Conservation (phyloP, 495 filamentous ascomycete genomes). For the Xylaria castorea region DNA sequence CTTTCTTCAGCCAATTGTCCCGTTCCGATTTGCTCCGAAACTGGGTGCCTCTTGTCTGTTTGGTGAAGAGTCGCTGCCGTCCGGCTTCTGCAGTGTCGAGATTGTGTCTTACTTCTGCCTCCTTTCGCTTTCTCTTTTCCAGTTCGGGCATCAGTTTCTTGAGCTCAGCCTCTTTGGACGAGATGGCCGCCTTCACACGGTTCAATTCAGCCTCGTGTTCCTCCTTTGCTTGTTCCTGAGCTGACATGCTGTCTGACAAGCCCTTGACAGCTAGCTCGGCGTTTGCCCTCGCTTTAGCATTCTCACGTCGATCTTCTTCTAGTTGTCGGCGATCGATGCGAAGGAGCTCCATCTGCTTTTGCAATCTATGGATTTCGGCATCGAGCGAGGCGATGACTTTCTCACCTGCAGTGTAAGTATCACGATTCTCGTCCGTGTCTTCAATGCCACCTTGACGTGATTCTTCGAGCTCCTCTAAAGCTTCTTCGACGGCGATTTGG, state of each 20-base stretch:
- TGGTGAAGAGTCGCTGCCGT: slow-evolving; percentile 84
- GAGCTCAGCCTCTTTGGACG: slow-evolving; percentile 77
- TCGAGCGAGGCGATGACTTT: slow-evolving; percentile 80
- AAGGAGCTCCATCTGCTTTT: slow-evolving; percentile 82
- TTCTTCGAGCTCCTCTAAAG: slow-evolving; percentile 84
- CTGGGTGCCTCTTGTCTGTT: slow-evolving; percentile 88
- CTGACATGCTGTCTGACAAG: slow-evolving; percentile 77
- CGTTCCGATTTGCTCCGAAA: slow-evolving; percentile 89
- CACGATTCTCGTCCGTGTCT: slow-evolving; percentile 79
- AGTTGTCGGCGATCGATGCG: slow-evolving; percentile 86
- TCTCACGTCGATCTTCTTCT: slow-evolving; percentile 87
- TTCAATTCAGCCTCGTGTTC: slow-evolving; percentile 77
- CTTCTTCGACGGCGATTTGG: slow-evolving; percentile 75
- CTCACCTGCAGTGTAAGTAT: slow-evolving; percentile 78
- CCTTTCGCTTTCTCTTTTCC: slow-evolving; percentile 73
- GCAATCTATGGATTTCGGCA: slow-evolving; percentile 75
- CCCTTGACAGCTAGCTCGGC: slow-evolving; percentile 84
- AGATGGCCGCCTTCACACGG: slow-evolving; percentile 75
- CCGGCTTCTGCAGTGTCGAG: slow-evolving; percentile 77
- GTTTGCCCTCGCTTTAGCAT: slow-evolving; percentile 77
- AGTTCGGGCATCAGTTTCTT: slow-evolving; percentile 75
- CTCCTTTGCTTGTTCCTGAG: slow-evolving; percentile 71
- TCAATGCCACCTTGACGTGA: slow-evolving; percentile 80
- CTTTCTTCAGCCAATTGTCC: slow-evolving; percentile 79
- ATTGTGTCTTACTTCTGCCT: slow-evolving; percentile 69